phyloP scores from a whole-genome alignment of 306 rosid genomes.

The Inga leiocalycina region DNA sequence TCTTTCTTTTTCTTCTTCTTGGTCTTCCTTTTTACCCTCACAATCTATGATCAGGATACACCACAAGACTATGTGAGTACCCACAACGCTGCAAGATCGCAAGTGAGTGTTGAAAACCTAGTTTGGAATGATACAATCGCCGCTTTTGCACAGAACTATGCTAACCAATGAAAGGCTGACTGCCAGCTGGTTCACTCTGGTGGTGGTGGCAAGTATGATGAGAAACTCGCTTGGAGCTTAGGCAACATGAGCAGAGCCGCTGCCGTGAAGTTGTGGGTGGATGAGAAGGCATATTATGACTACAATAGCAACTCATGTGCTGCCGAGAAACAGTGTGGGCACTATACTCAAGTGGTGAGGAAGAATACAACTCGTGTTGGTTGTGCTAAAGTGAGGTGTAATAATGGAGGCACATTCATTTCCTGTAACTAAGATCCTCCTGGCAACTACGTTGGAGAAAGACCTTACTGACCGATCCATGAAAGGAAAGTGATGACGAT shows the following conservation, averaged over 20 bases:
- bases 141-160: slow-evolving; percentile 33
- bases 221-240: slow-evolving; percentile 35
- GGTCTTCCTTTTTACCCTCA: background rate
- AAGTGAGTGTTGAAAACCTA: slow-evolving; percentile 14
- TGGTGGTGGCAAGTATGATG: slow-evolving; percentile 38
- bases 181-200: slow-evolving; percentile 40
- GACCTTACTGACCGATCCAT: background rate
- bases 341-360: slow-evolving; percentile 67
- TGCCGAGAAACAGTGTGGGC: slow-evolving; percentile 37
- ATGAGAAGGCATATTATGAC: slow-evolving; percentile 38
- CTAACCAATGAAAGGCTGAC: slow-evolving; percentile 4
- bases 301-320: slow-evolving; percentile 45
- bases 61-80: slow-evolving; percentile 36
- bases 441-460: background rate
- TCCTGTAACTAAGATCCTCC: slow-evolving; percentile 53
- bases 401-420: slow-evolving; percentile 54
- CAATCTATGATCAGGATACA: slow-evolving; percentile 32
- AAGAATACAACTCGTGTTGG: slow-evolving; percentile 40
- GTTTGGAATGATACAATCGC: slow-evolving; percentile 26
- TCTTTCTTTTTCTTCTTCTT: background rate
- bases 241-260: slow-evolving; percentile 3
- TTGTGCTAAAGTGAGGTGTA: slow-evolving; percentile 50
- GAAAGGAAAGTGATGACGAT: background rate
- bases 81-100: slow-evolving; percentile 37
- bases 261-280: slow-evolving; percentile 40